Base-by-base conservation (phyloP, 2,329 filamentous ascomycete species). In the Diaporthe batatas region DNA sequence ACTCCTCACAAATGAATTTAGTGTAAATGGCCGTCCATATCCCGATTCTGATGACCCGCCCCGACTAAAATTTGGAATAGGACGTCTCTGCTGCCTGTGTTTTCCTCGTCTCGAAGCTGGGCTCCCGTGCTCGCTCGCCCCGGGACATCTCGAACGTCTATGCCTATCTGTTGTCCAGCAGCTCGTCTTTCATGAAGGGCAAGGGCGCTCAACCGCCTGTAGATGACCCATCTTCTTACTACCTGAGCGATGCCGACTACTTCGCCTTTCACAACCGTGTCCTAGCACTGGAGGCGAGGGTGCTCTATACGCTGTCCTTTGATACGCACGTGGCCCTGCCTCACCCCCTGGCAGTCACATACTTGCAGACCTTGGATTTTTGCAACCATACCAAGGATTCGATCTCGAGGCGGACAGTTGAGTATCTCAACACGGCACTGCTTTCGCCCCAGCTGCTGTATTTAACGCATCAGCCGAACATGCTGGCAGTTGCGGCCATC, bases 371-470 rank as follows among this genome's bases (percentile, higher is more conserved):
- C 0, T 89, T 99, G 23, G 94, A 94, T 73, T 92, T 93, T 62
- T 71, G 73, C 32, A 73, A 68, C 23, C 79, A 81, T 57, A 79
- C 82, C 4, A 83, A 82, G 71, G 83, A 88, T 0, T 83, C 83
- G 11, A 86, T 97, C 2, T 89, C 93, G 1, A 86, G 87, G 69
- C 88, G 91, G 53, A 89, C 91, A 0, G 86, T 97, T 55, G 91
- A 91, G 68, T 92, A 97, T 79, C 87, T 98, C n/a, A 98, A 98
- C 81, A 91, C 93, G 10, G 92, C 94, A 2, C 85, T 99, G 14
- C 83, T 98, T 44, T 96, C 93, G 57, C 95, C 96, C 11, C 96
- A 98, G 82, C 86, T 97, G 80, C 85, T 98, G 18, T 98, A 97
- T 81, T 85, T 97, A 36, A 98, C 96, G 3, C 95, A 98, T 79